phyloP scores from a whole-genome alignment of 495 filamentous ascomycete species.

The Acidiella bohemica region DNA sequence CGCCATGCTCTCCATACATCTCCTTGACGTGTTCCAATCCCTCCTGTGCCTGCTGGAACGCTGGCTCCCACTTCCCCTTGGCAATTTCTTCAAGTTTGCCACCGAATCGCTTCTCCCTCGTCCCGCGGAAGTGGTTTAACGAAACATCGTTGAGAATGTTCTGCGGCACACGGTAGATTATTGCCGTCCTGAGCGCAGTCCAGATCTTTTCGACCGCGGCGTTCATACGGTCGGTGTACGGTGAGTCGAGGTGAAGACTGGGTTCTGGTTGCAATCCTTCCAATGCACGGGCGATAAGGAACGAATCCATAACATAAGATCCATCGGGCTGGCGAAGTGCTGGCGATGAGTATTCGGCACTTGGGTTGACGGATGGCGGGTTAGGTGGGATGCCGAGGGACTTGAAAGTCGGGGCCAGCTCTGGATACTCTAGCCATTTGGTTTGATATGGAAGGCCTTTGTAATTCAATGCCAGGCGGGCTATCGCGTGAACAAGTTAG shows the following conservation, averaged over 20 bases:
- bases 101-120: constrained; percentile 29
- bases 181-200: constrained; percentile 18
- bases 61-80: constrained; percentile 26
- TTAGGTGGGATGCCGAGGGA: constrained; percentile 33
- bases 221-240: constrained; percentile 28
- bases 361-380: constrained; percentile 20
- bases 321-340: constrained; percentile 38
- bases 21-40: constrained; percentile 31
- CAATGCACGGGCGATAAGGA: constrained; percentile 38
- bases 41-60: constrained; percentile 30
- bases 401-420: constrained; percentile 37
- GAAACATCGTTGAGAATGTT: constrained; percentile 31
- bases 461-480: constrained; percentile 46
- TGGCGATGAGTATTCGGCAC: constrained; percentile 39
- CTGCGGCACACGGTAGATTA: constrained; percentile 27
- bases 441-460: constrained; percentile 51
- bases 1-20: constrained; percentile 37
- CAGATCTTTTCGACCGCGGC: constrained; percentile 24
- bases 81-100: constrained; percentile 34
- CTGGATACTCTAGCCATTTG: constrained; percentile 53
- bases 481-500: constrained; percentile 22
- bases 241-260: constrained; percentile 38
- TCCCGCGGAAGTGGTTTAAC: constrained; percentile 34
- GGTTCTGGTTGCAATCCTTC: constrained; percentile 42
- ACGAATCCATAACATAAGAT: constrained; percentile 44